Evolutionary conservation across 2,329 filamentous ascomycete species (phyloP), one percentile per base, ranked within the genome.

Genomic region (Colletotrichum tropicicola): DNA sequence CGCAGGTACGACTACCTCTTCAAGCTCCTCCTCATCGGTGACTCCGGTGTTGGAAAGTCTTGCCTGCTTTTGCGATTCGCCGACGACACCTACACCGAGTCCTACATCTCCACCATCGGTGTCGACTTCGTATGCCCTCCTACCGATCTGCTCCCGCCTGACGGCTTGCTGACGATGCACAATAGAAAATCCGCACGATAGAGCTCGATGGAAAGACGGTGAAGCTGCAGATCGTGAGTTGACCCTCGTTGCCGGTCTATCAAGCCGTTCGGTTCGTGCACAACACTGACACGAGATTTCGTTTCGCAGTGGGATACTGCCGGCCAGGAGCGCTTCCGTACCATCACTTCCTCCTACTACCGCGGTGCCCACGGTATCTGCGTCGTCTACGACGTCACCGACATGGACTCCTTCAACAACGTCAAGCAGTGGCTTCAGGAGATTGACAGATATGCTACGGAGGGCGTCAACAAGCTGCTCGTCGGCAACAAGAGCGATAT

Each of bases 401-500:
- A 99, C 81, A 98, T 98, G 95, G 96, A 98, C 81, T 97, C 93
- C 28, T 99, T 99, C 93, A 98, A 99, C 91, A 99, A 98, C 85
- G 96, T 99, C 75, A 98, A 99, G 92, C 96, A 99, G 87, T 99
- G 96, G 96, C 89, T 99, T 68, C 96, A 99, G 82, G 96, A 99
- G 85, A 99, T 99, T 74, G 96, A 99, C 85, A 91, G 96, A 80
- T 98, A 99, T 77, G 96, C 96, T 73, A 99, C 96, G 72, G 96
- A 99, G 84, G 96, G 96, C 71, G 96, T 99, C 77, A 99, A 99
- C 90, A 99, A 99, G 89, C 88, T 99, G 71, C 90, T 99, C 68
- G 95, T 99, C 68, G 96, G 96, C 77, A 99, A 99, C 92, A 99
- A 99, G 92, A 97, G 94, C 83, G 96, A 99, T 92, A 98, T 99